Percentiles rank a stretch among this genome's conserved stretches.
Evolutionary conservation across 148 eudicot genomes (phyloP).

Genomic region (Camellia granthamiana): DNA sequence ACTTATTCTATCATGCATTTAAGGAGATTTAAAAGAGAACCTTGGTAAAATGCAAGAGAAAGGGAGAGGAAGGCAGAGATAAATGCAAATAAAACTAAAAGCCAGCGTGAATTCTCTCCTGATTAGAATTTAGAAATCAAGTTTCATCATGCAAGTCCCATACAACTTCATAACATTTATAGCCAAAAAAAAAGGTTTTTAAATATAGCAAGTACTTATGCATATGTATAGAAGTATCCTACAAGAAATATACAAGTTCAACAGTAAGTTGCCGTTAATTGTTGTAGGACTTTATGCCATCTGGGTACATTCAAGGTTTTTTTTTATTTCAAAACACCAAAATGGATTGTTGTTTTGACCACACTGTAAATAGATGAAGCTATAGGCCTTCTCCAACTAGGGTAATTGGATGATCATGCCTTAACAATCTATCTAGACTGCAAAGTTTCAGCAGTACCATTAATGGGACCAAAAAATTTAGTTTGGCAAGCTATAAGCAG

Average conservation of each 20-base stretch:
- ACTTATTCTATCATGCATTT: not conserved
- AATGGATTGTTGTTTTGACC: not conserved
- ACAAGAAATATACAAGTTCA: not conserved
- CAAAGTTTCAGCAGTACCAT: not conserved
- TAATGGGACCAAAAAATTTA: not conserved
- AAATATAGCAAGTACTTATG: not conserved
- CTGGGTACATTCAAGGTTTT: not conserved
- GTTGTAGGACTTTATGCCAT: not conserved
- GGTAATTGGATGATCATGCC: not conserved
- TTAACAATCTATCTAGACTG: not conserved
- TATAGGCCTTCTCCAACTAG: not conserved
- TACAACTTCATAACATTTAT: not conserved
- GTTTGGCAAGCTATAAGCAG: not conserved
- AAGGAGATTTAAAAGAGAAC: not conserved
- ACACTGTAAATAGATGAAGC: not conserved
- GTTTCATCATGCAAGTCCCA: not conserved
- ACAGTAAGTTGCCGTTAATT: not conserved
- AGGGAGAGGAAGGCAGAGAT: not conserved
- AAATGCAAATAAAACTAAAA: not conserved
- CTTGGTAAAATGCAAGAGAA: slow-evolving; percentile 5
- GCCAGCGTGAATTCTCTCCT: not conserved
- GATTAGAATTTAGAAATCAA: not conserved
- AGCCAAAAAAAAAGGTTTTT: not conserved
- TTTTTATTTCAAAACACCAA: not conserved
- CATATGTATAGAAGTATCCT: too few species aligned